Conservation (phyloP, 202 grass and related monocot species). For the Carex sylvatica region DNA sequence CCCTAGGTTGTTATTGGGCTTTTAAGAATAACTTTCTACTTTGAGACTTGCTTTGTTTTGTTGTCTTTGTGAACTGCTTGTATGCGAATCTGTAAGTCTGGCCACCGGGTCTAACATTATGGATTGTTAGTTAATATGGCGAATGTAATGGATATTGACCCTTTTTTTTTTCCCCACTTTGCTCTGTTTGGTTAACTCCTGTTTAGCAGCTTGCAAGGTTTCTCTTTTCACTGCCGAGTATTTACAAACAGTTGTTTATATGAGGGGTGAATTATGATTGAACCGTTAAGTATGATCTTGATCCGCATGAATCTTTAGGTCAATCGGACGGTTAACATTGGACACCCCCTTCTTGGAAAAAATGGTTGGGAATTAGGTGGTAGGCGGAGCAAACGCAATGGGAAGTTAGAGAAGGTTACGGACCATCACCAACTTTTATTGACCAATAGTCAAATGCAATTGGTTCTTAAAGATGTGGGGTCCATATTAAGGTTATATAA, state of each 20-base stretch:
- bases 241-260: neutral
- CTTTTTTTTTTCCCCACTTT: neutral
- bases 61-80: constrained; percentile 29
- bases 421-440: too few relatives aligned
- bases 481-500: too few relatives aligned
- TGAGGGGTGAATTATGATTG: neutral
- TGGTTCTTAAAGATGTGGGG: too few relatives aligned
- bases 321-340: too few relatives aligned
- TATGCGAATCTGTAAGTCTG: constrained; percentile 27
- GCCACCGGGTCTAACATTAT: constrained; percentile 18
- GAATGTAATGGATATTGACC: constrained; percentile 30
- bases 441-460: too few relatives aligned
- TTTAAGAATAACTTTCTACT: constrained; percentile 35
- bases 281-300: neutral
- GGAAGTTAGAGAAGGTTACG: neutral
- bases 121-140: constrained; percentile 29
- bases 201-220: neutral
- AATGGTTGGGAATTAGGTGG: neutral
- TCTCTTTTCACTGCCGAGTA: neutral
- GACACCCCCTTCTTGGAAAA: neutral
- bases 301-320: too few relatives aligned
- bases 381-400: neutral
- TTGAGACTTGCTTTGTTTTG: constrained; percentile 28
- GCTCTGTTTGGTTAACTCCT: neutral
- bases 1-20: constrained; percentile 16